Conservation (phyloP, 2,329 filamentous ascomycete species). For the Fusarium secorum region DNA sequence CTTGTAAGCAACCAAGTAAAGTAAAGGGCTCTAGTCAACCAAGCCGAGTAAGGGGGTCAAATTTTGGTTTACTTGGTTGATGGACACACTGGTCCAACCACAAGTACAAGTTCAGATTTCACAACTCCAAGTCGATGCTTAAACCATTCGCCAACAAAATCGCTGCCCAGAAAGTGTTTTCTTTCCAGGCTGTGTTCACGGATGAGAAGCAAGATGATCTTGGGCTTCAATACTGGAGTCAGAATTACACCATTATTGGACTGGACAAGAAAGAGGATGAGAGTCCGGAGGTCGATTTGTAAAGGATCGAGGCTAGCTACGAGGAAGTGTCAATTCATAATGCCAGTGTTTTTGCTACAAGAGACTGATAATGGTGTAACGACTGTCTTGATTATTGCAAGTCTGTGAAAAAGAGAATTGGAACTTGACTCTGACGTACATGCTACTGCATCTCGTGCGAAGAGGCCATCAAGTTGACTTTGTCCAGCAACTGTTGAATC, state of each 20-base stretch:
- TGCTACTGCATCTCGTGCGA: too few relatives aligned
- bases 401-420: neutral
- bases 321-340: too few relatives aligned
- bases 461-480: neutral
- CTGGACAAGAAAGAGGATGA: neutral
- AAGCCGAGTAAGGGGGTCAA: too few relatives aligned
- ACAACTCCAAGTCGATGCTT: neutral
- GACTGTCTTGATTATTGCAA: neutral
- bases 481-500: accelerated
- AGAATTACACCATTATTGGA: neutral
- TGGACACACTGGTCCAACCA: neutral
- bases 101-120: neutral
- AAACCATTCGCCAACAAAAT: neutral
- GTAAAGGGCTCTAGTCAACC: too few relatives aligned
- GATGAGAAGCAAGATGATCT: neutral
- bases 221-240: neutral
- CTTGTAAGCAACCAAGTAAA: too few relatives aligned
- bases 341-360: neutral
- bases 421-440: accelerated
- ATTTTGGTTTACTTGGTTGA: too few relatives aligned
- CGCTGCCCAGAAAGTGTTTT: neutral
- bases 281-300: neutral
- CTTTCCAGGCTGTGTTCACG: neutral
- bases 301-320: neutral
- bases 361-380: accelerated